Percentiles rank a stretch among this genome's conserved stretches.
phyloP scores from a whole-genome alignment of 75 land plant genomes.

The Chamaecyparis obtusa region DNA sequence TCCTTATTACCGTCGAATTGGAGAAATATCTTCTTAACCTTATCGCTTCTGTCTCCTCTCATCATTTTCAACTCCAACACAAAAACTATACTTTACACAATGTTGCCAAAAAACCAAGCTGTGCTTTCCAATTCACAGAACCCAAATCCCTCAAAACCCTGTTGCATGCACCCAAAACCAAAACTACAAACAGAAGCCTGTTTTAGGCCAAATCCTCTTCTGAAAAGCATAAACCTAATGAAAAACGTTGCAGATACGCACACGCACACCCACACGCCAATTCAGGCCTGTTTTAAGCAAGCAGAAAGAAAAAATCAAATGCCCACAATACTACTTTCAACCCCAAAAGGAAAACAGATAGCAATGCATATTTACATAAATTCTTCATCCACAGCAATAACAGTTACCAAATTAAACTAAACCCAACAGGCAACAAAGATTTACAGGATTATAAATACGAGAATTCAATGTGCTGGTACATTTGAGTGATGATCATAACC shows the following conservation, averaged over 20 bases:
- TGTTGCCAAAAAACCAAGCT: not conserved
- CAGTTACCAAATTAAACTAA: not conserved
- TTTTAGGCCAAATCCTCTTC: not conserved
- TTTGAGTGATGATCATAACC: no score
- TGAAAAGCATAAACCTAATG: not conserved
- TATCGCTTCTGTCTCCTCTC: slow-evolving; percentile 55
- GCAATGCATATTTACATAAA: no score
- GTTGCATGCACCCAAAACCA: not conserved
- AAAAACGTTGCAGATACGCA: not conserved
- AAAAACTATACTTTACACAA: not conserved
- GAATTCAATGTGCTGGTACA: no score
- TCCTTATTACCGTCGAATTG: slow-evolving; percentile 78
- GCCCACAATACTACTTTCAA: not conserved
- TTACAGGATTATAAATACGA: no score
- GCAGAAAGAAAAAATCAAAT: no score
- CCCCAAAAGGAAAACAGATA: not conserved
- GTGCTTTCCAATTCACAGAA: not conserved
- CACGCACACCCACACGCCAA: not conserved
- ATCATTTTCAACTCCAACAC: slow-evolving; percentile 15
- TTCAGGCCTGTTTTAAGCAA: not conserved
- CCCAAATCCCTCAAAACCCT: not conserved
- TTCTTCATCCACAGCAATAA: not conserved
- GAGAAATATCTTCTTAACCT: slow-evolving; percentile 85
- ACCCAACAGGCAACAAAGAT: not conserved
- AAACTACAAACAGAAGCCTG: not conserved